A percentile compares a stretch with the other conserved stretches of the same genome.
Evolutionary conservation across 2,329 filamentous ascomycete genomes (phyloP).

Genomic region (Paecilomyces fulvus): DNA sequence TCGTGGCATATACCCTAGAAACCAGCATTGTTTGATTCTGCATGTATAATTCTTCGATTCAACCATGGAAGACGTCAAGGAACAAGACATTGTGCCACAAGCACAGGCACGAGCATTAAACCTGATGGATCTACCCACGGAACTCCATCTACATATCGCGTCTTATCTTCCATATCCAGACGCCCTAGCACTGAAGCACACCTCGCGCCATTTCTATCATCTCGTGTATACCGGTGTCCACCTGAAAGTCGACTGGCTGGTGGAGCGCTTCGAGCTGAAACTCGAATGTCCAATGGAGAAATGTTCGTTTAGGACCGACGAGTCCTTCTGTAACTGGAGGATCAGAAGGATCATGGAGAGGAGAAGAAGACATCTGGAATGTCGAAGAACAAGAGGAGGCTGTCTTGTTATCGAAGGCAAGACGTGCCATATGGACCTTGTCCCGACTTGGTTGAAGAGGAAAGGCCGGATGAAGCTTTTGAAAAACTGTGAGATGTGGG

Average conservation of each 20-base stretch:
- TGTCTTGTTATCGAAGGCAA: slow-evolving; percentile 31
- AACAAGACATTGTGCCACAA: not conserved
- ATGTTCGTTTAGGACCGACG: slow-evolving; percentile 35
- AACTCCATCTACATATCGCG: slow-evolving; percentile 58
- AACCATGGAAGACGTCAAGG: not conserved
- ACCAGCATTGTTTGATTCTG: not conserved
- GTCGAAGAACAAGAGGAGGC: slow-evolving; percentile 19
- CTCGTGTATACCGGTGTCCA: slow-evolving; percentile 58
- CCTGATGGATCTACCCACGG: slow-evolving; percentile 52
- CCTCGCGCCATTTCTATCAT: slow-evolving; percentile 53
- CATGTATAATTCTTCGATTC: not conserved
- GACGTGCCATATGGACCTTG: slow-evolving; percentile 22
- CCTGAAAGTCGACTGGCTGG: slow-evolving; percentile 61
- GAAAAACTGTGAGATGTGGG: slow-evolving; percentile 5
- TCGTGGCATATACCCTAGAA: not conserved
- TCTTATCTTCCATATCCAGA: slow-evolving; percentile 59
- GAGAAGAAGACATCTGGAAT: slow-evolving; percentile 33
- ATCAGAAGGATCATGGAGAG: slow-evolving; percentile 35
- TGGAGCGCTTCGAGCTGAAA: slow-evolving; percentile 54
- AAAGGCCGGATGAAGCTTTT: slow-evolving; percentile 9
- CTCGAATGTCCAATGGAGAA: slow-evolving; percentile 55
- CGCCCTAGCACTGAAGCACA: slow-evolving; percentile 61
- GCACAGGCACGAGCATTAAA: slow-evolving; percentile 5
- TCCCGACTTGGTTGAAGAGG: slow-evolving; percentile 21
- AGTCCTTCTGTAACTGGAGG: slow-evolving; percentile 33